Conservation (phyloP, 164 flowering plant genomes). For the Annona cherimola region DNA sequence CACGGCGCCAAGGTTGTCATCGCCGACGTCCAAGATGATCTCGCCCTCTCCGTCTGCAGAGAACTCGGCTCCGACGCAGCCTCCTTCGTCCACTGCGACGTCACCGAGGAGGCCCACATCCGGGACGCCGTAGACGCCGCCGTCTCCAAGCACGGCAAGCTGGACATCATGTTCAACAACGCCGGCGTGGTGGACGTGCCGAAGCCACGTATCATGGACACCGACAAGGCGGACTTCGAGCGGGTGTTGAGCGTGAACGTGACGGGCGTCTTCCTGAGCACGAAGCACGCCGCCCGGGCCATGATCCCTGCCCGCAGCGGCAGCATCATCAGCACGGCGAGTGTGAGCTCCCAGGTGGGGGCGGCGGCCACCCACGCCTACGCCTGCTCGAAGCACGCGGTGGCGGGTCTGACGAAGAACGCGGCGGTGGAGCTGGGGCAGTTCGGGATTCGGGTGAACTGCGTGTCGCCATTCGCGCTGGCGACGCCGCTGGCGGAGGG, state of each 20-base stretch:
- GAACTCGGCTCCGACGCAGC: conserved; percentile 15
- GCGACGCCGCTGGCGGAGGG: conserved; percentile 12
- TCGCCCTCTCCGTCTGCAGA: conserved; percentile 11
- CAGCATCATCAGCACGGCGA: conserved; percentile 3
- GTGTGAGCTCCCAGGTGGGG: not conserved
- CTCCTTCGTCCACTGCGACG: conserved; percentile 35
- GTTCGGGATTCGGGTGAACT: conserved; percentile 21
- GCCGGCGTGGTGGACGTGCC: conserved; percentile 34
- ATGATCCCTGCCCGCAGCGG: conserved; percentile 9
- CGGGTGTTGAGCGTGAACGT: conserved; percentile 25
- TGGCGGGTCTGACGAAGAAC: conserved; percentile 14
- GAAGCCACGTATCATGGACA: conserved; percentile 1
- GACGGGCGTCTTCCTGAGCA: conserved; percentile 26
- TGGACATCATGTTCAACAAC: conserved; percentile 50
- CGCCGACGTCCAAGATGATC: conserved; percentile 15
- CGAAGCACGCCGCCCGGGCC: conserved; percentile 19
- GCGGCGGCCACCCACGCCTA: not conserved
- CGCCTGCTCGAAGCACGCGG: conserved; percentile 14
- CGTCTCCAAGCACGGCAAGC: conserved; percentile 36
- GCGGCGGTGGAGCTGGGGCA: conserved; percentile 16
- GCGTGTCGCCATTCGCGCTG: conserved; percentile 66
- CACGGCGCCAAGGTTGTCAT: conserved; percentile 20
- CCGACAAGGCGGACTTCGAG: conserved; percentile 16
- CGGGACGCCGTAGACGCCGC: conserved; percentile 25
- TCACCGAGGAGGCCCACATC: conserved; percentile 35